Evolutionary conservation across 257 asterid genomes (phyloP).

Genomic region (Solanum piurae): DNA sequence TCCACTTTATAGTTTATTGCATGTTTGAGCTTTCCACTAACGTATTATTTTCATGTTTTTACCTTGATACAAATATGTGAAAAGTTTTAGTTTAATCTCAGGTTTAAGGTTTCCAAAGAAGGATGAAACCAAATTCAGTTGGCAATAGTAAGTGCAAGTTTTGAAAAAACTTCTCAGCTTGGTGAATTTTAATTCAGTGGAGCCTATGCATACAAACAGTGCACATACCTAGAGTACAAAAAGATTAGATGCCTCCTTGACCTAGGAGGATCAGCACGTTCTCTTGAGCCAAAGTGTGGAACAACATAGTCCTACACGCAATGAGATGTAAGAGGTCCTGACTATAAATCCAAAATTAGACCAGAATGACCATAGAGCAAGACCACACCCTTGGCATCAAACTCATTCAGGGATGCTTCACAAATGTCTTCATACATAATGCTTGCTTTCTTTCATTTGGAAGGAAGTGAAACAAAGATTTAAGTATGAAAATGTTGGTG

Average conservation of each 20-base stretch:
- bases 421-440: neutral
- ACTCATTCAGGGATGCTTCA: neutral
- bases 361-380: conserved; percentile 1
- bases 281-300: conserved; percentile 6
- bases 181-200: neutral
- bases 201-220: conserved; percentile 1
- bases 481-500: neutral
- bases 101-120: neutral
- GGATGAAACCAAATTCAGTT: neutral
- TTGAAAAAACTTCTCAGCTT: neutral
- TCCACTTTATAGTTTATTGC: neutral
- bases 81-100: neutral
- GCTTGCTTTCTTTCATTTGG: neutral
- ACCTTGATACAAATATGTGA: neutral
- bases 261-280: conserved; percentile 6
- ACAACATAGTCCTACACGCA: conserved; percentile 1
- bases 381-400: neutral
- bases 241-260: neutral
- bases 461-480: neutral
- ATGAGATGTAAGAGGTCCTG: conserved; percentile 2
- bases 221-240: conserved; percentile 4
- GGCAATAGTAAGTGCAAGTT: neutral
- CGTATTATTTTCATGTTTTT: neutral
- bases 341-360: conserved; percentile 1
- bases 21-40: neutral